Evolutionary conservation across 768 basidiomycete genomes (phyloP).

Genomic region (Cubamyces lactineus): DNA sequence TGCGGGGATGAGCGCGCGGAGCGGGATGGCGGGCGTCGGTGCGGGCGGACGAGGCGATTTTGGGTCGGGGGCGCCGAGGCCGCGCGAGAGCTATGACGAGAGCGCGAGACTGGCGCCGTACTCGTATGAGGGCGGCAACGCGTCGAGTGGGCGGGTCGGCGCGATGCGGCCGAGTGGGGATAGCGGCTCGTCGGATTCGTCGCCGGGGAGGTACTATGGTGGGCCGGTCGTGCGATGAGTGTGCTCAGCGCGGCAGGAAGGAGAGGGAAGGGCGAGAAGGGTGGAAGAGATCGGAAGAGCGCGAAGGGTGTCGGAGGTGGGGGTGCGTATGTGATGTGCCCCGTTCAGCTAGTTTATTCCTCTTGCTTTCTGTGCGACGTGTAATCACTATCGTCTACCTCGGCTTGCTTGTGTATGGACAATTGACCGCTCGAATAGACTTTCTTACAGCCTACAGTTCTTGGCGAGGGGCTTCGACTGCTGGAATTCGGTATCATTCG

Average conservation of each 20-base stretch:
- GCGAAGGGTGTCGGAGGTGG: too few species aligned
- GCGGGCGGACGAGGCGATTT: background rate
- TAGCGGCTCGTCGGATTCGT: constrained; percentile 8
- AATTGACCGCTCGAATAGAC: background rate
- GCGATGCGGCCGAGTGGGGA: constrained; percentile 8
- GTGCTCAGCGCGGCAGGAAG: background rate
- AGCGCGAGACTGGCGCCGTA: constrained; percentile 46
- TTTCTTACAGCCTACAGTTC: too few species aligned
- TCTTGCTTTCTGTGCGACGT: background rate
- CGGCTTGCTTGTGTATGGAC: constrained; percentile 4
- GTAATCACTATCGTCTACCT: constrained; percentile 2
- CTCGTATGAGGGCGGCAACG: constrained; percentile 24
- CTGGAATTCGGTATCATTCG: too few species aligned
- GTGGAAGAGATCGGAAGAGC: too few species aligned
- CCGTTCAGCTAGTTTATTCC: constrained; percentile 6
- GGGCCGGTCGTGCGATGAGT: constrained; percentile 8
- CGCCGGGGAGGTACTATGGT: constrained; percentile 16
- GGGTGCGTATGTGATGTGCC: background rate
- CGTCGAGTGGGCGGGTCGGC: constrained; percentile 1
- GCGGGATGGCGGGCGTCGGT: constrained; percentile 1
- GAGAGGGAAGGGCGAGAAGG: background rate
- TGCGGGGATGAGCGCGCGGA: constrained; percentile 14
- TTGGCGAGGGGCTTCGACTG: too few species aligned
- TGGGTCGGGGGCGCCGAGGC: constrained; percentile 8
- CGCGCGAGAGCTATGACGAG: constrained; percentile 45